Evolutionary conservation across 352 stramenopile species (phyloP), one percentile per base, ranked within the genome.

Genomic region (Phytopythium helicoides): DNA sequence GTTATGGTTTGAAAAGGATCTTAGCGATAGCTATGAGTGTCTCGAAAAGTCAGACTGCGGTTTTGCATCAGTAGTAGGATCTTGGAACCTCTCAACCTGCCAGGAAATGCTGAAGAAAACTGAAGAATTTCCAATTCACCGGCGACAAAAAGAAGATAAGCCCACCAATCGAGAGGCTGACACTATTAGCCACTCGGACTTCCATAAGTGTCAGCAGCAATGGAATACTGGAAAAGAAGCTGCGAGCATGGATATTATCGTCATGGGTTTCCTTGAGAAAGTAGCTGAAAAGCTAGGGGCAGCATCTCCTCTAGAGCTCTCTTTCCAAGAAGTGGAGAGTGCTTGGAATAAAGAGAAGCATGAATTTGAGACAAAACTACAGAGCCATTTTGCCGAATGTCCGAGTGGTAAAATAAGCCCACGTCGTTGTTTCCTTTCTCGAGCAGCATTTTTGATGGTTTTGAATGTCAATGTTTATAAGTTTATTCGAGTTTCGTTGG

Each of bases 1-100:
- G 26, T 60, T 92, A 31, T 92, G 77, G 77, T 90, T 86, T 36
- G 80, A 90, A 61, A 39, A 66, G 21, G 66, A 64, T 10, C 58
- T 68, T 18, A 58, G 14, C 5, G 47, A 39, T 15, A 50, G 25
- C 9, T 49, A 37, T 14, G 42, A 36, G 3, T 7, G 23, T 9
- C 5, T 33, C 7, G 12, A 44, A 51, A 26, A 19, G 40, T 34
- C 21, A 10, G 10, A n/a, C 4, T 3, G 18, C 4, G 34, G 45
- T 22, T 4, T n/a, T 25, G 23, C 25, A 18, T 8, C 26, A 4
- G 47, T 61, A 16, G 12, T 78, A 1, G 60, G 42, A 3, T 68
- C 66, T 3, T 92, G 82, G 82, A 89, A 59, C 44, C 45, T 83
- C 36, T 59, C 48, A 40, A n/a, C 47, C 15, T 85, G 73, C 51